These are phyloP conservation scores for Stylonectria norvegica DNA, from an alignment of 2,329 filamentous ascomycete genomes.

Conservation along the genomic window DNA sequence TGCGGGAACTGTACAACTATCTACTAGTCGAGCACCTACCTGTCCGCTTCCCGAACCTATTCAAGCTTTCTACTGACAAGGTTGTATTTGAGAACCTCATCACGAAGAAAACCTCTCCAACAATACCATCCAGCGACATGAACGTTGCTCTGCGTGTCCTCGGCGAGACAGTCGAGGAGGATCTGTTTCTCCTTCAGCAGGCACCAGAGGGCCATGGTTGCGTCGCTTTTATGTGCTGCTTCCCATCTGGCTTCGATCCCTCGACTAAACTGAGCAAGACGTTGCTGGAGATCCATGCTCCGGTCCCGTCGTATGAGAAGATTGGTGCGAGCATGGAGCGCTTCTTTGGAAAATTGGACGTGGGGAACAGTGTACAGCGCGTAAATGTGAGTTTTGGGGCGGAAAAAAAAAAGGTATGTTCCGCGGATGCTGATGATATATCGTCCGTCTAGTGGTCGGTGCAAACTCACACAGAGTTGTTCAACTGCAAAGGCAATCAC, in stretches of 20 bases:
- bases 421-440: too few relatives aligned
- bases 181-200: slow-evolving; percentile 48
- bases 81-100: slow-evolving; percentile 38
- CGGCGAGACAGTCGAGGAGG: slow-evolving; percentile 53
- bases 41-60: slow-evolving; percentile 46
- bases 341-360: slow-evolving; percentile 46
- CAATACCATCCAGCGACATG: slow-evolving; percentile 27
- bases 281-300: slow-evolving; percentile 48
- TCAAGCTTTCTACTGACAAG: slow-evolving; percentile 34
- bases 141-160: slow-evolving; percentile 38
- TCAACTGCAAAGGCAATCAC: slow-evolving; percentile 38
- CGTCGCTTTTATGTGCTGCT: slow-evolving; percentile 50
- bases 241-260: slow-evolving; percentile 52
- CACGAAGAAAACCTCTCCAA: slow-evolving; percentile 32
- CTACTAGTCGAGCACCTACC: slow-evolving; percentile 48
- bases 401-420: neutral
- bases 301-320: slow-evolving; percentile 53
- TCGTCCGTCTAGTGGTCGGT: slow-evolving; percentile 49
- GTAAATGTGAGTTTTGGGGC: slow-evolving; percentile 3
- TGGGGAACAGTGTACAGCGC: slow-evolving; percentile 45
- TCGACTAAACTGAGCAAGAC: slow-evolving; percentile 46
- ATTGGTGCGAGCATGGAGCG: slow-evolving; percentile 54
- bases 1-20: slow-evolving; percentile 48
- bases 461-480: slow-evolving; percentile 42
- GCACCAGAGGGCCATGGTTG: slow-evolving; percentile 40